phyloP scores from a whole-genome alignment of 805 yeast genomes.

The Barnettozyma populi region DNA sequence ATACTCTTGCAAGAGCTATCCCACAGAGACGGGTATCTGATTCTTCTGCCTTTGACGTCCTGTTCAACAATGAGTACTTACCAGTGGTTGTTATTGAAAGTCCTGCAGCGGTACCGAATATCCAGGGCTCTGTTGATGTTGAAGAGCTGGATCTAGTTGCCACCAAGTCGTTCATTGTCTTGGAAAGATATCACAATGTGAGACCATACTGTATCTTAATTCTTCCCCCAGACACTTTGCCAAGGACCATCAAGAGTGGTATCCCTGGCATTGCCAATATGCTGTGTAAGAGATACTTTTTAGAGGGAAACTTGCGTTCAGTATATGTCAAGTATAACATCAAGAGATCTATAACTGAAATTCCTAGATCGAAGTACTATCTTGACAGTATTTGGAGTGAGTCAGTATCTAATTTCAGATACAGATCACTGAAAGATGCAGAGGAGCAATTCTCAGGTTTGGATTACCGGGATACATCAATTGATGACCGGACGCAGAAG shows the following conservation, averaged over 20 bases:
- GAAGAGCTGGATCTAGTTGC: conserved; percentile 46
- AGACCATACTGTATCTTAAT: conserved; percentile 78
- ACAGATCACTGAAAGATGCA: conserved; percentile 51
- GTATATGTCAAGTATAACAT: conserved; percentile 77
- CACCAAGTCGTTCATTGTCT: conserved; percentile 36
- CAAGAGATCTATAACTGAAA: conserved; percentile 52
- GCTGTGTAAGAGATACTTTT: conserved; percentile 70
- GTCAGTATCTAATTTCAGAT: conserved; percentile 50
- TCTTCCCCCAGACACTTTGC: conserved; percentile 74
- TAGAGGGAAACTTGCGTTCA: conserved; percentile 74
- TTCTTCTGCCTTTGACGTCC: conserved; percentile 85
- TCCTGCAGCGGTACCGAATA: conserved; percentile 37
- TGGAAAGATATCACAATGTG: conserved; percentile 60
- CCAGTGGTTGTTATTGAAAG: conserved; percentile 86
- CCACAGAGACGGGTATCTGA: conserved; percentile 65
- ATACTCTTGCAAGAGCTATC: conserved; percentile 76
- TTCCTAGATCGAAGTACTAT: conserved; percentile 72
- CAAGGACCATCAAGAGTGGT: conserved; percentile 79
- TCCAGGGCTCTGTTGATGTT: conserved; percentile 27
- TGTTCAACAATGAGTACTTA: conserved; percentile 65
- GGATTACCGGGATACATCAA: conserved; percentile 67
- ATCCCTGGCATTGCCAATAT: conserved; percentile 90
- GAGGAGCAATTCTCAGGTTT: conserved; percentile 76
- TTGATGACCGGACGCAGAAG: conserved; percentile 75
- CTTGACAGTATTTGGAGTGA: conserved; percentile 81